Conservation (phyloP, 2,329 filamentous ascomycete genomes). For the Monosporascus sp. region DNA sequence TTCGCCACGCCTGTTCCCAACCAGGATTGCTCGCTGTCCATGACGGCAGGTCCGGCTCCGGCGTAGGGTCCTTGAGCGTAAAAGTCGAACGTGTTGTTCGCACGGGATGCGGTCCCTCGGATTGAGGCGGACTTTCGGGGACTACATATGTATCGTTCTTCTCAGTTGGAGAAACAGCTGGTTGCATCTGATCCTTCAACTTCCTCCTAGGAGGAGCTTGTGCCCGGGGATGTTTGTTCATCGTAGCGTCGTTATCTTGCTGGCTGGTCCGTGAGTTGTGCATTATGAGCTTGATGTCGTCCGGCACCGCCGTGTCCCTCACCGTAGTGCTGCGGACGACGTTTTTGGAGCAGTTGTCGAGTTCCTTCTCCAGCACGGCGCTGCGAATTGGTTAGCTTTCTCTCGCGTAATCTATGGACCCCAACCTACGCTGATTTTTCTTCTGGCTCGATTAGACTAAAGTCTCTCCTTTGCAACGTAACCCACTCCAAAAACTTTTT, state of each 20-base stretch:
- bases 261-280: constrained; percentile 11
- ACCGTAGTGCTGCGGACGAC: constrained; percentile 3
- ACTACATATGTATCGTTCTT: constrained; percentile 1
- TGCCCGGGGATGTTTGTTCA: neutral
- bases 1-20: constrained; percentile 50
- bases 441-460: neutral
- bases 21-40: constrained; percentile 48
- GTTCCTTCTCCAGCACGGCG: neutral
- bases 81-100: constrained; percentile 17
- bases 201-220: constrained; percentile 4
- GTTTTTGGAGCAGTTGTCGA: constrained; percentile 6
- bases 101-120: constrained; percentile 1
- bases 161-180: neutral
- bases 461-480: constrained; percentile 1
- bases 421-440: constrained; percentile 5
- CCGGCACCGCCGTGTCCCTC: constrained; percentile 6
- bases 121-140: constrained; percentile 1
- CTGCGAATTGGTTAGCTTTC: neutral
- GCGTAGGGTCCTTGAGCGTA: constrained; percentile 10
- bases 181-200: constrained; percentile 17
- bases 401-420: neutral
- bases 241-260: neutral
- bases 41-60: constrained; percentile 18
- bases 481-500: constrained; percentile 18
- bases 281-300: constrained; percentile 20